Evolutionary conservation across 73 alveolate species (phyloP).

Genomic region (Blepharisma japonicum): DNA sequence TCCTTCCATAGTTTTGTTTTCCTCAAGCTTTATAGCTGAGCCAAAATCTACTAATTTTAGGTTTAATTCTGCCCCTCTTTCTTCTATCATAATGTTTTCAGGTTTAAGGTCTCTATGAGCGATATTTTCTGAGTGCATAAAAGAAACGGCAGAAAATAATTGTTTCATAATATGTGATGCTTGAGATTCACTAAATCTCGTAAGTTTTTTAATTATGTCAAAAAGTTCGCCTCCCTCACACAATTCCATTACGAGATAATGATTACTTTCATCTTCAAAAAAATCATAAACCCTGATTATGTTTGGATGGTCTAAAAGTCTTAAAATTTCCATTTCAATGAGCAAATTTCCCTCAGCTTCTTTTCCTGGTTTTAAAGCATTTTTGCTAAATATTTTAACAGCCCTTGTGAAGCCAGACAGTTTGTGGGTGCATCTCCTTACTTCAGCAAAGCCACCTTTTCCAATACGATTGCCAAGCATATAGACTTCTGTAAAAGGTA

Average conservation of each 20-base stretch:
- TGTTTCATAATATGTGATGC: too few species aligned
- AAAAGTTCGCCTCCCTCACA: conserved; percentile 78
- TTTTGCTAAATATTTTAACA: conserved; percentile 54
- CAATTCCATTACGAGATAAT: conserved; percentile 72
- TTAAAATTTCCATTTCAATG: not conserved
- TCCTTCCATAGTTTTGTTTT: not conserved
- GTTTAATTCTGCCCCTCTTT: too few species aligned
- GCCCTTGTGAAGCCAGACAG: conserved; percentile 55
- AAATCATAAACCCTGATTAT: conserved; percentile 68
- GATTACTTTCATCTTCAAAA: conserved; percentile 65
- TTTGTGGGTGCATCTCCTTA: conserved; percentile 48
- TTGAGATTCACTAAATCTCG: too few species aligned
- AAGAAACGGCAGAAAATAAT: too few species aligned
- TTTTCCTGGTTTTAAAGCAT: conserved; percentile 7
- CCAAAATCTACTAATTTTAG: too few species aligned
- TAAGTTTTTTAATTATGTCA: not conserved
- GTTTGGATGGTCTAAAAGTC: conserved; percentile 35
- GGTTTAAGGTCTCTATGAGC: too few species aligned
- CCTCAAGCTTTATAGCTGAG: too few species aligned
- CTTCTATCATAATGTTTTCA: too few species aligned
- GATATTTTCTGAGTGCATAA: too few species aligned
- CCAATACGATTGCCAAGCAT: conserved; percentile 50
- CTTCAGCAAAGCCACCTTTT: conserved; percentile 65
- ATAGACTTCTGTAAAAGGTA: conserved; percentile 33
- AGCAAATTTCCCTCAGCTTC: not conserved